These are phyloP conservation scores for Candida succiphila DNA, from an alignment of 805 yeast genomes.

Conservation along the genomic window DNA sequence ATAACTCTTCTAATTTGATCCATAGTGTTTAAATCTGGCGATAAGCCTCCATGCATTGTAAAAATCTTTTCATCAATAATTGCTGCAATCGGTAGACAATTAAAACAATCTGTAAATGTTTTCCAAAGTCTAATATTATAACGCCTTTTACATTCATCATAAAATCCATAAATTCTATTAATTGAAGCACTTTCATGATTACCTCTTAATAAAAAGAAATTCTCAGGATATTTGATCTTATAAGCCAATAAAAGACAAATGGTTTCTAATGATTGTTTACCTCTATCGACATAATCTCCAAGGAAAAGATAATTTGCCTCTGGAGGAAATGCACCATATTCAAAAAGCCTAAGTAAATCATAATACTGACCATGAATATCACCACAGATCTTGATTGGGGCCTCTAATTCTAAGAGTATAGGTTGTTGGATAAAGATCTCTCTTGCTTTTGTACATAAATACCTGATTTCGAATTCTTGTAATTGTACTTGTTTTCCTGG, in stretches of 20 bases:
- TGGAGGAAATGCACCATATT: conserved; percentile 98
- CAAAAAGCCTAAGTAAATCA: conserved; percentile 88
- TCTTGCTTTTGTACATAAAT: conserved; percentile 93
- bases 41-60: conserved; percentile 98
- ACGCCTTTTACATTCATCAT: conserved; percentile 97
- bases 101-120: conserved; percentile 96
- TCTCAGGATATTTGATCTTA: conserved; percentile 97
- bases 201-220: conserved; percentile 93
- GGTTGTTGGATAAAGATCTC: conserved; percentile 98
- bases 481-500: conserved; percentile 96
- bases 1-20: conserved; percentile 97
- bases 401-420: conserved; percentile 87
- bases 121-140: conserved; percentile 98
- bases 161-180: conserved; percentile 95
- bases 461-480: conserved; percentile 90
- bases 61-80: conserved; percentile 96
- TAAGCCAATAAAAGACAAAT: conserved; percentile 90
- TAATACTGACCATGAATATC: conserved; percentile 98
- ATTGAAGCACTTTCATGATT: conserved; percentile 98
- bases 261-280: conserved; percentile 94
- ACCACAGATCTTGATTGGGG: conserved; percentile 96
- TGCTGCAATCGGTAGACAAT: conserved; percentile 97
- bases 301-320: conserved; percentile 92
- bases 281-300: conserved; percentile 98
- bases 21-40: conserved; percentile 96